Percentiles rank a stretch among this genome's conserved stretches.
These are phyloP conservation scores for Pascua guehoae DNA, from an alignment of 1,284 basidiomycete species.

Conservation along the genomic window DNA sequence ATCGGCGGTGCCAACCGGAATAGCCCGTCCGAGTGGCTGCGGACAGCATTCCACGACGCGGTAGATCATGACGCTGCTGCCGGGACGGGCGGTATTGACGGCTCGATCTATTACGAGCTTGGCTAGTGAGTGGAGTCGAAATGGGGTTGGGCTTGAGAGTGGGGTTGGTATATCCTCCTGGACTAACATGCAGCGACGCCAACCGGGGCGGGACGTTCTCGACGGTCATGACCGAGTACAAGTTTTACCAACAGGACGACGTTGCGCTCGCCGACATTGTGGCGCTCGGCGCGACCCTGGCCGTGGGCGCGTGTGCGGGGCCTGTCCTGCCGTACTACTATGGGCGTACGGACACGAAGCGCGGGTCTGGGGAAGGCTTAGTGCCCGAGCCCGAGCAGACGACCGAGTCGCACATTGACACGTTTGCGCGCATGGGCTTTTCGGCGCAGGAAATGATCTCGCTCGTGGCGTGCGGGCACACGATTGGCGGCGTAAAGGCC, in stretches of 20 bases:
- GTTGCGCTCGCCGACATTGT: conserved; percentile 14
- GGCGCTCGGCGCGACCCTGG: conserved; percentile 12
- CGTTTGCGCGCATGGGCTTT: conserved; percentile 19
- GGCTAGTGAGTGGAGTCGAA: conserved; percentile 1
- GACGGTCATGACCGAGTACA: conserved; percentile 9
- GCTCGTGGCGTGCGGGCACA: conserved; percentile 12
- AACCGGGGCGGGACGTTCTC: conserved; percentile 10
- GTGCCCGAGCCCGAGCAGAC: conserved; percentile 14
- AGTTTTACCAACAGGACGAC: conserved; percentile 8
- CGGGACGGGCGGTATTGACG: conserved; percentile 19
- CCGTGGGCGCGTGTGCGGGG: conserved; percentile 15
- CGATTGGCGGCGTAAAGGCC: conserved; percentile 12
- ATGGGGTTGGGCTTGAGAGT: no score
- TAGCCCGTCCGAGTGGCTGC: conserved; percentile 18
- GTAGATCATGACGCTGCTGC: conserved; percentile 11
- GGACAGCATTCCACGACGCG: conserved; percentile 19
- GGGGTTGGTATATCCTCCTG: neutral
- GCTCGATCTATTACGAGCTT: conserved; percentile 16
- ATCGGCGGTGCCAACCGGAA: conserved; percentile 17
- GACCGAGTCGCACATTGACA: conserved; percentile 8
- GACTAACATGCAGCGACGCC: neutral
- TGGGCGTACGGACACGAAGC: conserved; percentile 6
- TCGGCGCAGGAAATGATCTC: conserved; percentile 12
- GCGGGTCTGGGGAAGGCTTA: no score
- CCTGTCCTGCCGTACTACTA: conserved; percentile 11